Base-by-base conservation (phyloP, 2,329 filamentous ascomycete species). In the Helotiales sp. region DNA sequence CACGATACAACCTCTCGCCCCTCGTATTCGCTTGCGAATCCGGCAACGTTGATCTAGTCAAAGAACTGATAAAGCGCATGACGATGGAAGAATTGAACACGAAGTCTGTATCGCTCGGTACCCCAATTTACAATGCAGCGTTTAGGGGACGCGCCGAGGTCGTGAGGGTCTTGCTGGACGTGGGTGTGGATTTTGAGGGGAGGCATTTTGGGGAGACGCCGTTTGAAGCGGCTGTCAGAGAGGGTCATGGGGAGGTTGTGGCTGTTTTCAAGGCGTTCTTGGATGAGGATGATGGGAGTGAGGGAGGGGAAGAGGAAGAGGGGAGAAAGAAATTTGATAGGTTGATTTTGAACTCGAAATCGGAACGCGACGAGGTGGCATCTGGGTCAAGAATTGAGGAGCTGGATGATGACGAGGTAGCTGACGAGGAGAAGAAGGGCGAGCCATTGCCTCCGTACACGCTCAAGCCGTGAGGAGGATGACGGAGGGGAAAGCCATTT, bases 141-240 rank as follows among this genome's bases (percentile, higher is more conserved):
- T 66, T 66, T n/a, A n/a, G 59, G 15, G 64, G 64, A 10, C 30
- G 52, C 20, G 28, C 50, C 3, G 52, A 50, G 64, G 86, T 89
- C 57, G 78, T 78, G 6, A 90, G 82, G 79, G 82, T 91, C 15
- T 80, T 91, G 67, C 83, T 87, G 61, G 85, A 88, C 70, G 87
- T 85, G 1, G 83, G 83, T 10, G 88, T 88, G 0, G 87, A 91
- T 71, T 82, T 86, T 54, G 91, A 91, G 26, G 20, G 30, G 20
- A 59, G 28, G n/a, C 34, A 45, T 32, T 17, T 34, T 20, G 64
- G 54, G 15, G 59, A 66, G 49, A 66, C 40, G 22, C 60, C 64
- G 0, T 47, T 63, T 15, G 52, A 58, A 10, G 64, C 64, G 10
- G 52, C 64, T 7, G 45, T 61, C 15, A 26, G 10, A 13, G 32